Conservation (phyloP, 306 rosid genomes). For the Pachyrhizus erosus region DNA sequence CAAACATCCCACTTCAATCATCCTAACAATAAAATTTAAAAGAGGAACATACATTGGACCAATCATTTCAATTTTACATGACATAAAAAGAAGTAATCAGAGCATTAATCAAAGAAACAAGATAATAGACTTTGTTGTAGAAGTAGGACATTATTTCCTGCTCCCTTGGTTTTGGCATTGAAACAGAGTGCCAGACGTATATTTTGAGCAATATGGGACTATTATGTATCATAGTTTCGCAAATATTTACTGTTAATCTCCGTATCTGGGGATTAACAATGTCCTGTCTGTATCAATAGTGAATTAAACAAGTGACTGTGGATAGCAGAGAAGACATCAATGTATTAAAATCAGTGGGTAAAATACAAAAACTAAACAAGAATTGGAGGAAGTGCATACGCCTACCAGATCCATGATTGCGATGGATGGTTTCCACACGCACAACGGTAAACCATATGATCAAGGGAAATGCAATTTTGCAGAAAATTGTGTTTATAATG, state of each 20-base stretch:
- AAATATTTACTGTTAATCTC: neutral
- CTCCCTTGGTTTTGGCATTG: neutral
- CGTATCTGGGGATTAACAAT: neutral
- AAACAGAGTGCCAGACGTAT: neutral
- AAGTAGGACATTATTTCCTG: too few relatives aligned
- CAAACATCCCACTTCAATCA: too few relatives aligned
- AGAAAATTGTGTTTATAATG: neutral
- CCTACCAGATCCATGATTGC: neutral
- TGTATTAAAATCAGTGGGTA: neutral
- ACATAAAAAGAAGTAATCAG: too few relatives aligned
- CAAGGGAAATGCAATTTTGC: neutral
- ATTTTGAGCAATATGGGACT: conserved; percentile 34
- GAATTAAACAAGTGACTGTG: neutral
- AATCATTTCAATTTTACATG: too few relatives aligned
- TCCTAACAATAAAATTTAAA: too few relatives aligned
- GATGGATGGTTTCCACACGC: too few relatives aligned
- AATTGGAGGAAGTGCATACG: neutral
- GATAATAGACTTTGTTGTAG: too few relatives aligned
- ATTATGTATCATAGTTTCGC: neutral
- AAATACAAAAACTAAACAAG: neutral
- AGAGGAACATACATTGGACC: too few relatives aligned
- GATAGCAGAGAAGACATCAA: neutral
- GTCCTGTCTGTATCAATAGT: neutral
- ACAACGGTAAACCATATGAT: neutral
- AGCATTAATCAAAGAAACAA: too few relatives aligned